Conservation (phyloP, 2,329 filamentous ascomycete species). For the Scytalidium lignicola region DNA sequence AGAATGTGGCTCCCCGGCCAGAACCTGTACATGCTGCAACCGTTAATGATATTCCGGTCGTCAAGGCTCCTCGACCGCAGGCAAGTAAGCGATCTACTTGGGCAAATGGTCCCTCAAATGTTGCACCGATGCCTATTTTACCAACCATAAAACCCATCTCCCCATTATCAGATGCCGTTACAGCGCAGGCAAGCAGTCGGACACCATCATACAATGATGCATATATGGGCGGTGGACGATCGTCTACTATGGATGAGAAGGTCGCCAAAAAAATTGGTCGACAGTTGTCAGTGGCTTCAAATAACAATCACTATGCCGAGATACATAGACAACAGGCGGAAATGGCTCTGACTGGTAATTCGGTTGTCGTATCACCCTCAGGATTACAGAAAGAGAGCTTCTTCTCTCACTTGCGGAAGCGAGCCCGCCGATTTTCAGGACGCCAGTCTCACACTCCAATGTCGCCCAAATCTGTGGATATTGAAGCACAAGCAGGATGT, state of each 20-base stretch:
- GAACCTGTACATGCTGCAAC: constrained; percentile 38
- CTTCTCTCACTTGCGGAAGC: constrained; percentile 94
- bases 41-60: constrained; percentile 33
- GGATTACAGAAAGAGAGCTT: constrained; percentile 89
- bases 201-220: constrained; percentile 48
- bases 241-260: constrained; percentile 52
- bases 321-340: constrained; percentile 88
- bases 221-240: constrained; percentile 33
- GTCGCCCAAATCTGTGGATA: constrained; percentile 75
- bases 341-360: constrained; percentile 78
- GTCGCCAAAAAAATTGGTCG: constrained; percentile 86
- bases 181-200: constrained; percentile 74
- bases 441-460: constrained; percentile 72
- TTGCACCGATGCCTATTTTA: constrained; percentile 89
- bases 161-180: constrained; percentile 90
- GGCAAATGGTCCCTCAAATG: constrained; percentile 76
- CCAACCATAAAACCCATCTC: constrained; percentile 93
- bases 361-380: constrained; percentile 69
- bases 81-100: constrained; percentile 85
- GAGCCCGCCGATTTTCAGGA: constrained; percentile 86
- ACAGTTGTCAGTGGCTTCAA: constrained; percentile 87
- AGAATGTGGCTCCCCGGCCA: constrained; percentile 38
- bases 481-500: constrained; percentile 90
- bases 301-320: constrained; percentile 89
- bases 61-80: constrained; percentile 41